Evolutionary conservation across 345 rosid genomes (phyloP), one percentile per base, ranked within the genome.

Genomic region (Acer yangbiense): DNA sequence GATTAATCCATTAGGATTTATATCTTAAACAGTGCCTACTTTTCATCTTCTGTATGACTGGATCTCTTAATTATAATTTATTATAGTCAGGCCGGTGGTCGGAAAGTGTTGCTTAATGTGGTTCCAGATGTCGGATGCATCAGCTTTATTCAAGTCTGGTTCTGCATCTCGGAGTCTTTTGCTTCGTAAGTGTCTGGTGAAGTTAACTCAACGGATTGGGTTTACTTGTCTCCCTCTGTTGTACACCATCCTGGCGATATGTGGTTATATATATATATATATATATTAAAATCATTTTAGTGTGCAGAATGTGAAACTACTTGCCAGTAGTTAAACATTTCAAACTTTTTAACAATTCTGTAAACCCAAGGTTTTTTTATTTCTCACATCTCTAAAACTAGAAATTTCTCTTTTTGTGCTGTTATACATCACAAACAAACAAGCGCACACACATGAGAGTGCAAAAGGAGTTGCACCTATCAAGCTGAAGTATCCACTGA

Each of bases 121-220:
- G 87, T 89, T 82, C 87, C 94, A 39, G 72, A 63, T 17, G 84
- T 89, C 68, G 74, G 97, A 90, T 80, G 84, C 86, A 64, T 92
- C 91, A 17, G 50, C 62, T 25, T 81, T 94, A 83, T 82, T 85
- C 66, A 94, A 88, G 77, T 91, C 97, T 58, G 84, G 78, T 73
- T 77, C 85, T 55, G 97, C 97, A 32, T 83, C 89, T 77, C 86
- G 74, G 76, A 92, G 97, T 85, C 86, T 94, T 78, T 80, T 94
- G 81, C 98, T 96, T 77, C 92, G 98, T 71, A 96, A 94, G 86
- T 87, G 85, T 86, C 75, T 91, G 82, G 79, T 96, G 79, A 94
- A 96, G 88, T 82, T 91, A 83, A 90, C 92, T 75, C 97, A 96
- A 81, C 84, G 98, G 78, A 85, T 96, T 76, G 99, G 96, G 79